Conservation (phyloP, 2,329 filamentous ascomycete species). For the Talaromyces sp. region DNA sequence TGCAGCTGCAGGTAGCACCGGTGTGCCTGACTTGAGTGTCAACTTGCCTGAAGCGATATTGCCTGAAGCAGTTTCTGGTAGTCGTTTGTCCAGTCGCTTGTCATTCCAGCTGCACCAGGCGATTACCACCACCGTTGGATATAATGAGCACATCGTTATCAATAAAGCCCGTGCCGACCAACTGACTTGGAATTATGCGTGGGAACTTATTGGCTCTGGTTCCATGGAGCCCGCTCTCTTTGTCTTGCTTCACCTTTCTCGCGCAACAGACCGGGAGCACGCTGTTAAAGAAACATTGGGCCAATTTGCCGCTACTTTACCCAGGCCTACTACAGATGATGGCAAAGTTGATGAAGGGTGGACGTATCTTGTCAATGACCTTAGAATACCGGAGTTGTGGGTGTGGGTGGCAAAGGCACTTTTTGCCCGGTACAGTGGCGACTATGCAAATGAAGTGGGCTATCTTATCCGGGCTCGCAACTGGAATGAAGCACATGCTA, state of each 20-base stretch:
- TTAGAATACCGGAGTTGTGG: slow-evolving; percentile 71
- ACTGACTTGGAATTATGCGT: slow-evolving; percentile 58
- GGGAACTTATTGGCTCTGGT: slow-evolving; percentile 47
- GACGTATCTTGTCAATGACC: slow-evolving; percentile 55
- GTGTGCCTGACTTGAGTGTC: slow-evolving; percentile 27
- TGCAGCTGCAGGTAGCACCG: slow-evolving; percentile 22
- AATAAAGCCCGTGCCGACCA: slow-evolving; percentile 60
- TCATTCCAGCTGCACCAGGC: slow-evolving; percentile 80
- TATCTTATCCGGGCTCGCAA: slow-evolving; percentile 74
- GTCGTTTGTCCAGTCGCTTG: slow-evolving; percentile 68
- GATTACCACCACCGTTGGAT: slow-evolving; percentile 42
- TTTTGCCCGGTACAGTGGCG: slow-evolving; percentile 67
- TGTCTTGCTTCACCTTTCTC: slow-evolving; percentile 70
- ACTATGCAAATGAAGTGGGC: slow-evolving; percentile 66
- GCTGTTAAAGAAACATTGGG: slow-evolving; percentile 69
- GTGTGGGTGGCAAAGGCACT: slow-evolving; percentile 83
- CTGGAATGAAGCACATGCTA: slow-evolving; percentile 75
- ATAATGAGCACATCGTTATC: slow-evolving; percentile 48
- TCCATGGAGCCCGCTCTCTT: slow-evolving; percentile 69
- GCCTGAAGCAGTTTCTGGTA: slow-evolving; percentile 70
- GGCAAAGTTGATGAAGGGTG: slow-evolving; percentile 44
- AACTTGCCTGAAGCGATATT: slow-evolving; percentile 64
- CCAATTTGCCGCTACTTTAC: slow-evolving; percentile 63
- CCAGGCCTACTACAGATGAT: slow-evolving; percentile 50
- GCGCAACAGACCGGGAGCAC: slow-evolving; percentile 56